Evolutionary conservation across 169 alveolate genomes (phyloP).

Genomic region (Eimeria tenella): DNA sequence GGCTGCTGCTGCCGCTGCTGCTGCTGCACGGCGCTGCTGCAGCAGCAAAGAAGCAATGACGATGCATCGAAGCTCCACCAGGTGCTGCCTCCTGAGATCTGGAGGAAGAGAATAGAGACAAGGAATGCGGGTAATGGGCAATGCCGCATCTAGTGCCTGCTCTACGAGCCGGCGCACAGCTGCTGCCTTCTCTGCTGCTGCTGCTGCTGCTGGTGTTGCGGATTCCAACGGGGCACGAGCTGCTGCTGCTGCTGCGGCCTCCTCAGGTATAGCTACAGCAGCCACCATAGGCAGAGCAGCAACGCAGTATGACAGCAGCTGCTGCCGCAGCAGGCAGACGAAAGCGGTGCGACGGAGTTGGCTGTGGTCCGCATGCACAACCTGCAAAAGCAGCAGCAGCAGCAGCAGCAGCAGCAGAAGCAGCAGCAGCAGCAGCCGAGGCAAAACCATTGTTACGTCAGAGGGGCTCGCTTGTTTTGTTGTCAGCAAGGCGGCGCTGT

Average conservation of each 20-base stretch:
- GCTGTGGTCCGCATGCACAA: conserved; percentile 31
- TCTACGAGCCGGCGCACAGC: background rate
- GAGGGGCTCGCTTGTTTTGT: background rate
- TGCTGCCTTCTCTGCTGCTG: conserved; percentile 3
- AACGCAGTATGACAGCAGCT: background rate
- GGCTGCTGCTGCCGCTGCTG: background rate
- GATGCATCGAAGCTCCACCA: background rate
- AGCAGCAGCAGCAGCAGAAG: conserved; percentile 36
- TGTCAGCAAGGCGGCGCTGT: background rate
- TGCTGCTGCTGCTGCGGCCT: conserved; percentile 35
- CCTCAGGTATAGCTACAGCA: background rate
- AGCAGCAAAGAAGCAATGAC: conserved; percentile 31
- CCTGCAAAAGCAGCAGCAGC: conserved; percentile 42
- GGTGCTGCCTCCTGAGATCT: background rate
- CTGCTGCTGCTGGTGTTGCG: conserved; percentile 13
- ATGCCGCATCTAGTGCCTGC: background rate
- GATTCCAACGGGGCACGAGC: background rate
- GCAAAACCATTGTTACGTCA: background rate
- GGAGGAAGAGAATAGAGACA: background rate
- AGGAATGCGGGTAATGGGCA: conserved; percentile 17
- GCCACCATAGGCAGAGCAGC: conserved; percentile 23
- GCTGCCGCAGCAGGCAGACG: conserved; percentile 27
- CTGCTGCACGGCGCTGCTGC: conserved; percentile 24
- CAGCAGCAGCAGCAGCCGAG: background rate
- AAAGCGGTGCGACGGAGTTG: background rate